phyloP scores from a whole-genome alignment of 495 filamentous ascomycete genomes.

The Xylaria curta region DNA sequence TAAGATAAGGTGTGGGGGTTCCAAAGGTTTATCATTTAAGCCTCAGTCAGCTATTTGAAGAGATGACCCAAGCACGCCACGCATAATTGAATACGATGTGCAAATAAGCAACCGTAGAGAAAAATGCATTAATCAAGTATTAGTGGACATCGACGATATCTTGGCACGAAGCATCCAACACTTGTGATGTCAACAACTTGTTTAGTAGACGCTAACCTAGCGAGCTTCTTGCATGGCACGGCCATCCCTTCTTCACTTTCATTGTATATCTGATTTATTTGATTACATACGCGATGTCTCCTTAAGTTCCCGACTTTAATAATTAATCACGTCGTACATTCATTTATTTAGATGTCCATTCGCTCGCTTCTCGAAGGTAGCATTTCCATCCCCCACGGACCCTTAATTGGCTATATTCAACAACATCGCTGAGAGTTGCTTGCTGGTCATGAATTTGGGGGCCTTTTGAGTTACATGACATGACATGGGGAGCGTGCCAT shows the following conservation, averaged over 20 bases:
- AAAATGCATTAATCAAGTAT: neutral
- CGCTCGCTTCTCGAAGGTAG: neutral
- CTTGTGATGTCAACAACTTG: slow-evolving; percentile 12
- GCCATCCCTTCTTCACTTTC: neutral
- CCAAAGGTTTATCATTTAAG: neutral
- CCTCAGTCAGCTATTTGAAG: neutral
- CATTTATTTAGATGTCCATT: neutral
- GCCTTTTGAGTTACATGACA: neutral
- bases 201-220: neutral
- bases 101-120: neutral
- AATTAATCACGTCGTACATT: neutral
- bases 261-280: neutral
- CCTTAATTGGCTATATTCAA: neutral
- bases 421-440: neutral
- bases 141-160: neutral
- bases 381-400: neutral
- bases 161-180: neutral
- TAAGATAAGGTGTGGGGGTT: no score
- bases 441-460: neutral
- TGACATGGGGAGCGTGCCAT: neutral
- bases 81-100: neutral
- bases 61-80: neutral
- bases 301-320: neutral
- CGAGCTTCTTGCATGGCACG: neutral
- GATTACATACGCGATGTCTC: neutral